A percentile compares a stretch with the other conserved stretches of the same genome.
These are phyloP conservation scores for Pseudoscleropodium purum DNA, from an alignment of 225 moss, liverwort and hornwort genomes.

Conservation along the genomic window DNA sequence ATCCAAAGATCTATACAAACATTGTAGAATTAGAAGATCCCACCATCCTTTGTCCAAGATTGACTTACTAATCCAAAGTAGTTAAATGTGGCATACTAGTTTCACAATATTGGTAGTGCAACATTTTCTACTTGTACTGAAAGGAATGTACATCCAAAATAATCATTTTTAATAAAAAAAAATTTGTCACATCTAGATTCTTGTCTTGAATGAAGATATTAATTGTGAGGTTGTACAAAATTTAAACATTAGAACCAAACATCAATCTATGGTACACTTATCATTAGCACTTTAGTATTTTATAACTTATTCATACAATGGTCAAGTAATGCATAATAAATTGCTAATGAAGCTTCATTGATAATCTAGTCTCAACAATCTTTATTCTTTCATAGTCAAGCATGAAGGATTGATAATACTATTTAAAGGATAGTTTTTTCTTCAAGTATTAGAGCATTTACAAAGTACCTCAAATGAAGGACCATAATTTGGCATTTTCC, in stretches of 20 bases:
- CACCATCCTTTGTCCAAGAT: no score
- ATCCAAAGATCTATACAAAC: no score
- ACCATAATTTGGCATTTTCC: neutral
- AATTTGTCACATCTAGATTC: neutral
- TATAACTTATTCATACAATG: neutral
- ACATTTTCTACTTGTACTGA: neutral
- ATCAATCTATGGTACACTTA: neutral
- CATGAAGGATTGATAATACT: neutral
- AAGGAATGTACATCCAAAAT: neutral
- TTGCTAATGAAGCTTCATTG: neutral
- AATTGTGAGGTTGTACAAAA: neutral
- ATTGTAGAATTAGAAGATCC: no score
- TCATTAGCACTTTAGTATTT: neutral
- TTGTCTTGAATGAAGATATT: neutral
- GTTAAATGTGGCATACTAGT: neutral
- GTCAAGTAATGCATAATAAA: no score
- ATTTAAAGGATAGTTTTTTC: no score
- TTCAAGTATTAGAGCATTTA: neutral
- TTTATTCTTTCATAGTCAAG: neutral
- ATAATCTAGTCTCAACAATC: neutral
- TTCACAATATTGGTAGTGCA: neutral
- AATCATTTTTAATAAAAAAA: neutral
- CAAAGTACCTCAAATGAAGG: neutral
- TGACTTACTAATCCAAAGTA: no score
- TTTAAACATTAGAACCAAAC: neutral